These are phyloP conservation scores for Barbarea vulgaris DNA, from an alignment of 345 rosid genomes.

Conservation along the genomic window DNA sequence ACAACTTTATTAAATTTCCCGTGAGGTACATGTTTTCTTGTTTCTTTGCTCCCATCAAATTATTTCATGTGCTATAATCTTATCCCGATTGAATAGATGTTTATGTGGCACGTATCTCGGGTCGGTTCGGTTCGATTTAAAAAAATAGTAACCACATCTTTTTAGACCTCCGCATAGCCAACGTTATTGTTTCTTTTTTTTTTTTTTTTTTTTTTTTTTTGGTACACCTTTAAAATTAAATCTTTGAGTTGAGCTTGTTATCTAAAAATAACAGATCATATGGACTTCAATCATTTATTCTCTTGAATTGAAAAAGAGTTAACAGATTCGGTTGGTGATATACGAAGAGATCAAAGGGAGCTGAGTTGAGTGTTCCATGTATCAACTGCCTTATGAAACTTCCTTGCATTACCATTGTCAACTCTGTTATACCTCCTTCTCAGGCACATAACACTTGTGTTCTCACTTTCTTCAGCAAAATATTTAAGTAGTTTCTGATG, in stretches of 20 bases:
- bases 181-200: not conserved
- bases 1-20: not conserved
- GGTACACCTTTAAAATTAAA: not conserved
- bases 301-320: not conserved
- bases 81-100: too few species aligned
- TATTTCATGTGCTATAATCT: not conserved
- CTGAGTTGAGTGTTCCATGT: constrained; percentile 95
- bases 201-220: not conserved
- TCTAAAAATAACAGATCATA: not conserved
- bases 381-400: constrained; percentile 82
- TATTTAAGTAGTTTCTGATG: constrained; percentile 94
- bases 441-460: constrained; percentile 94
- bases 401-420: constrained; percentile 97
- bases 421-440: constrained; percentile 90
- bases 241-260: not conserved
- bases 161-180: not conserved
- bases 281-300: not conserved
- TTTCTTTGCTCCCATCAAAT: not conserved
- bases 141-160: not conserved
- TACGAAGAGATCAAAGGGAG: constrained; percentile 66
- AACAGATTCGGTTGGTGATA: constrained; percentile 75
- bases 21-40: not conserved
- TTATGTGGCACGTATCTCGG: not conserved
- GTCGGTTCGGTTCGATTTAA: not conserved
- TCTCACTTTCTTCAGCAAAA: constrained; percentile 94